These are phyloP conservation scores for Ilyonectria robusta DNA, from an alignment of 2,329 filamentous ascomycete genomes.

Conservation along the genomic window DNA sequence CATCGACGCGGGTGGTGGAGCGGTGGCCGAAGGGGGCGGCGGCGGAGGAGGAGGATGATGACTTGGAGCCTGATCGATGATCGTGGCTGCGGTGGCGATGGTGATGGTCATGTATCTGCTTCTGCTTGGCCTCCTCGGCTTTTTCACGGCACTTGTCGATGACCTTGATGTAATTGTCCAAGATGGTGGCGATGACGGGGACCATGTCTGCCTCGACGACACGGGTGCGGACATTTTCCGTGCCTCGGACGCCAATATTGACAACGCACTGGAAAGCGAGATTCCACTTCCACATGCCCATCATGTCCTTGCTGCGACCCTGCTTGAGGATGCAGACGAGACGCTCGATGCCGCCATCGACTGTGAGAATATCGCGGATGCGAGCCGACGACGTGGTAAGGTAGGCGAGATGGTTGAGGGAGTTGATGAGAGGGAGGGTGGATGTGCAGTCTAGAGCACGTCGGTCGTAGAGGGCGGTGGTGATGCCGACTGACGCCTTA, in stretches of 20 bases:
- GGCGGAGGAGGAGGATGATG: conserved; percentile 50
- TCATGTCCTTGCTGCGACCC: conserved; percentile 96
- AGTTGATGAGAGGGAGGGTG: conserved; percentile 97
- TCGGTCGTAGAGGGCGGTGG: conserved; percentile 96
- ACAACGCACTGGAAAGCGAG: conserved; percentile 98
- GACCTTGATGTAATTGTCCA: conserved; percentile 98
- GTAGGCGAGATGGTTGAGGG: conserved; percentile 97
- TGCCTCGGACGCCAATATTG: conserved; percentile 97
- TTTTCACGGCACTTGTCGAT: conserved; percentile 92
- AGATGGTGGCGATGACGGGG: conserved; percentile 96
- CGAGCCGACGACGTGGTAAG: conserved; percentile 97
- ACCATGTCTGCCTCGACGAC: conserved; percentile 99
- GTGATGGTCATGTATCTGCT: conserved; percentile 70
- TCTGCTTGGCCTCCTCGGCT: conserved; percentile 85
- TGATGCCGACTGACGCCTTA: conserved; percentile 99
- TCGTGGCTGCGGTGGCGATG: conserved; percentile 66
- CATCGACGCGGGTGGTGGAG: conserved; percentile 64
- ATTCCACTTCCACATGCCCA: conserved; percentile 99
- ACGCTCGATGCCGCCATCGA: conserved; percentile 98
- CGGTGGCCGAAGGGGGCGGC: conserved; percentile 65
- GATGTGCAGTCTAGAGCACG: conserved; percentile 98
- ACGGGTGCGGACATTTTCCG: conserved; percentile 91
- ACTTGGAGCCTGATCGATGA: conserved; percentile 63
- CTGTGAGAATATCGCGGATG: conserved; percentile 96
- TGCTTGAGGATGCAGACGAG: conserved; percentile 98